These are phyloP conservation scores for Daucus carota DNA, from an alignment of 129 eudicot species.

Conservation along the genomic window DH1_v3.0 NC_030386.2:19341001-19341500, in stretches of 20 bases:
- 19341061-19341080: background rate
- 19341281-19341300: conserved; percentile 68
- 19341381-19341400: background rate
- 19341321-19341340: conserved; percentile 1
- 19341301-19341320: conserved; percentile 63
- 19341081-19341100: background rate
- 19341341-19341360: background rate
- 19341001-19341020: background rate
- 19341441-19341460: background rate
- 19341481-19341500: background rate
- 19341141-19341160: too few relatives aligned
- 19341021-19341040: background rate
- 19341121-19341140: too few relatives aligned
- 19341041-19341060: background rate
- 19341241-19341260: conserved; percentile 13
- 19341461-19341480: background rate
- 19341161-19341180: background rate
- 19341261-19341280: conserved; percentile 62
- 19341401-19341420: background rate
- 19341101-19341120: background rate
- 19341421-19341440: background rate
- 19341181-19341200: background rate
- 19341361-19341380: background rate
- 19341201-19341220: background rate
- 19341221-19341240: background rate